Evolutionary conservation across 805 yeast genomes (phyloP).

Genomic region (Candida corydali): DNA sequence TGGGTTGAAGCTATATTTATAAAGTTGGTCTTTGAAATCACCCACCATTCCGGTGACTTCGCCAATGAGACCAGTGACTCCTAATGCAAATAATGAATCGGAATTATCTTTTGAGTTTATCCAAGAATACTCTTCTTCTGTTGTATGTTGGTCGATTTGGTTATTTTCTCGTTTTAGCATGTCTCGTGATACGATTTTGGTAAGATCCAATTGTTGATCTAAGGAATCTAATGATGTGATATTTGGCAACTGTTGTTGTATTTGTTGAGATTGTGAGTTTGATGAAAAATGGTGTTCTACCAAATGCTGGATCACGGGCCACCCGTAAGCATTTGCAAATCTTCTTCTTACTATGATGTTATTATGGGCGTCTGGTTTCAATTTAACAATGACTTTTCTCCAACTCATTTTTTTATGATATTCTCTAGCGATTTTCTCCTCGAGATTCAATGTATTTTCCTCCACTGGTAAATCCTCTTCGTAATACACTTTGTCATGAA

Average conservation of each 20-base stretch:
- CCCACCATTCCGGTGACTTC: conserved; percentile 60
- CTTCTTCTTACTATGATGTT: conserved; percentile 84
- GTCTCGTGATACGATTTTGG: conserved; percentile 29
- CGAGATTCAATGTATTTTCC: conserved; percentile 28
- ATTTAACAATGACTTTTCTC: conserved; percentile 84
- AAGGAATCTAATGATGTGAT: conserved; percentile 16
- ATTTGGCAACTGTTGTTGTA: neutral
- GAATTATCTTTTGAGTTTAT: conserved; percentile 40
- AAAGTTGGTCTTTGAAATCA: conserved; percentile 37
- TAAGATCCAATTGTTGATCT: conserved; percentile 24
- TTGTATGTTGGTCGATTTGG: conserved; percentile 24
- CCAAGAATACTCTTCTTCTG: conserved; percentile 42
- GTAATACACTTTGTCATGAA: conserved; percentile 77
- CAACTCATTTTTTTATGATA: conserved; percentile 84
- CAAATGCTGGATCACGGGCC: conserved; percentile 87
- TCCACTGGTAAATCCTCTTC: conserved; percentile 57
- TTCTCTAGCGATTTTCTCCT: conserved; percentile 80
- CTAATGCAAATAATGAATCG: conserved; percentile 46
- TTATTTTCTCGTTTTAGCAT: conserved; percentile 32
- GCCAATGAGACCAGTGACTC: conserved; percentile 68
- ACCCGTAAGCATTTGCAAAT: conserved; percentile 91
- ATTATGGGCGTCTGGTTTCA: conserved; percentile 93
- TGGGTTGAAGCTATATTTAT: conserved; percentile 11
- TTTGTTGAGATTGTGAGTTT: no score
- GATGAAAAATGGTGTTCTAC: conserved; percentile 64